Conservation (phyloP, 1,284 basidiomycete species). For the Microbotryum violaceum region DNA sequence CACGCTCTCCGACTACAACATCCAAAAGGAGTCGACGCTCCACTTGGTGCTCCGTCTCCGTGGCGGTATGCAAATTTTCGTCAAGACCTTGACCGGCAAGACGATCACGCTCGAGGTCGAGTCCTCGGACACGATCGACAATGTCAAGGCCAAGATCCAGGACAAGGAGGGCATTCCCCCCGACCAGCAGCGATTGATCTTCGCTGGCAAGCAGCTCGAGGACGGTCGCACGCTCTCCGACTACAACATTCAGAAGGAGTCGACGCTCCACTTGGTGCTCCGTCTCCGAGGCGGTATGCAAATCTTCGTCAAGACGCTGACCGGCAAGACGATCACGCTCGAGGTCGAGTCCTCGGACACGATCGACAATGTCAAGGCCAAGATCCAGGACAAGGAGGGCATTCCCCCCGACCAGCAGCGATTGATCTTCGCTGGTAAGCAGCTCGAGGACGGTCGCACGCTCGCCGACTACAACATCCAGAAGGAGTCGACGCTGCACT, state of each 20-base stretch:
- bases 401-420: slow-evolving; percentile 76
- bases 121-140: slow-evolving; percentile 55
- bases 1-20: slow-evolving; percentile 90
- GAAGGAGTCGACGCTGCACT: slow-evolving; percentile 75
- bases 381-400: slow-evolving; percentile 56
- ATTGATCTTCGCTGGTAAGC: slow-evolving; percentile 83
- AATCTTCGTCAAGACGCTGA: slow-evolving; percentile 53
- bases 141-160: slow-evolving; percentile 47
- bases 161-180: slow-evolving; percentile 51
- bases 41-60: slow-evolving; percentile 95
- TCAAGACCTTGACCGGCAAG: slow-evolving; percentile 75
- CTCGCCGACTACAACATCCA: slow-evolving; percentile 95
- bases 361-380: slow-evolving; percentile 52
- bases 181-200: slow-evolving; percentile 89
- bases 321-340: slow-evolving; percentile 68
- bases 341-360: too few species aligned
- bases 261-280: slow-evolving; percentile 92
- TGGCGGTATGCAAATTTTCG: slow-evolving; percentile 60
- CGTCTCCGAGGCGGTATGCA: slow-evolving; percentile 88
- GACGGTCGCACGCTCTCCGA: slow-evolving; percentile 87
- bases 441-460: slow-evolving; percentile 89
- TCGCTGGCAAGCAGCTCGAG: slow-evolving; percentile 88
- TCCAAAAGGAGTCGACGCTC: slow-evolving; percentile 97
- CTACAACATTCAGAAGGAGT: slow-evolving; percentile 99
- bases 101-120: slow-evolving; percentile 59